Conservation (phyloP, 306 rosid genomes). For the Hippophae tibetana region DNA sequence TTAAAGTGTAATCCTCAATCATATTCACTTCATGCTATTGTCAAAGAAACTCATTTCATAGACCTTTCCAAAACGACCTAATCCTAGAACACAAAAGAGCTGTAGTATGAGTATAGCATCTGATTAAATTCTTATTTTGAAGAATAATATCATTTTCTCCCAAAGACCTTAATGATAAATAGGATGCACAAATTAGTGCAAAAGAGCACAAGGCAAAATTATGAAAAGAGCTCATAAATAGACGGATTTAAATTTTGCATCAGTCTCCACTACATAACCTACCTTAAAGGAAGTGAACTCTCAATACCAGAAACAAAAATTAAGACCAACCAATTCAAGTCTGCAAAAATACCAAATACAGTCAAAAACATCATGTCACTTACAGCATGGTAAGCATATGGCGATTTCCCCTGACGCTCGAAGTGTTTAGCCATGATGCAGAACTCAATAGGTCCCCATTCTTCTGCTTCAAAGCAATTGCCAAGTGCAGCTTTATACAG, state of each 20-base stretch:
- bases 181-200: neutral
- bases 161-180: neutral
- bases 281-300: too few species aligned
- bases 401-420: conserved; percentile 82
- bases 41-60: too few species aligned
- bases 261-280: too few species aligned
- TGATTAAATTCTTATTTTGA: neutral
- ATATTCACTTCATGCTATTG: too few species aligned
- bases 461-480: conserved; percentile 74
- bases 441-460: conserved; percentile 88
- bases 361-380: conserved; percentile 16
- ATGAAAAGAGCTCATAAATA: too few species aligned
- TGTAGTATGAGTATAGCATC: too few species aligned
- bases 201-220: too few species aligned
- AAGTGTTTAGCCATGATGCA: conserved; percentile 87
- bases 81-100: too few species aligned
- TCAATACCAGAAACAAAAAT: neutral
- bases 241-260: too few species aligned
- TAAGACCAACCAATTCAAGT: neutral
- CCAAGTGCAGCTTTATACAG: conserved; percentile 91
- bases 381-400: conserved; percentile 88
- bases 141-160: neutral
- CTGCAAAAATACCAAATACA: neutral
- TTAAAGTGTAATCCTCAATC: too few species aligned
- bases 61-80: too few species aligned